Evolutionary conservation across 352 stramenopile species (phyloP).

Genomic region (Pythium utonaiense): DNA sequence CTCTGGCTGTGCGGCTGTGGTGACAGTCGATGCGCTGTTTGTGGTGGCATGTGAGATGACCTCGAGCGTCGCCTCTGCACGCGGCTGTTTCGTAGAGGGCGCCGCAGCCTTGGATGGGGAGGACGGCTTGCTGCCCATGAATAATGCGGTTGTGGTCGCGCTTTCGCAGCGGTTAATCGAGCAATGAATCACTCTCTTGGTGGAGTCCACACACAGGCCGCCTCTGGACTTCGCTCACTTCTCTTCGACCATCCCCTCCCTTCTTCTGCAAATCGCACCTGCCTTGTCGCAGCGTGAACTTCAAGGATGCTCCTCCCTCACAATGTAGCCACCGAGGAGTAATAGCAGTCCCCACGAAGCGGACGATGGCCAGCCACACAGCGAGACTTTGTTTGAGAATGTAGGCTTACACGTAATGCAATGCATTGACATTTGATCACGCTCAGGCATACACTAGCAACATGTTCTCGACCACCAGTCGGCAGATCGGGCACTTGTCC

Average conservation of each 20-base stretch:
- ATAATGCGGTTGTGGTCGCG: no score
- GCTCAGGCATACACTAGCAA: slow-evolving; percentile 76
- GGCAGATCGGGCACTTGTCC: slow-evolving; percentile 80
- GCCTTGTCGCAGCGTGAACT: not conserved
- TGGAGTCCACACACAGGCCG: no score
- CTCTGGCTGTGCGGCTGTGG: not conserved
- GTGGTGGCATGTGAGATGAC: slow-evolving; percentile 2
- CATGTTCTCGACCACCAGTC: slow-evolving; percentile 78
- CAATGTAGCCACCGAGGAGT: no score
- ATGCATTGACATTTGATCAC: not conserved
- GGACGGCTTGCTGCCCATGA: not conserved
- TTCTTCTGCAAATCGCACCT: not conserved
- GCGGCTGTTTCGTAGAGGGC: not conserved
- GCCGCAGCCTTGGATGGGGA: slow-evolving; percentile 2
- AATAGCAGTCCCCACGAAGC: no score
- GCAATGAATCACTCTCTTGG: no score
- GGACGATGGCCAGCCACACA: not conserved
- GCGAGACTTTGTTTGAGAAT: no score
- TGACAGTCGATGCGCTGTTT: not conserved
- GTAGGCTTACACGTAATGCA: no score
- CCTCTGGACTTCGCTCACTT: no score
- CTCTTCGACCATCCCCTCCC: not conserved
- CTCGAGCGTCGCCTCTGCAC: slow-evolving; percentile 5
- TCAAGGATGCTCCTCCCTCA: slow-evolving; percentile 14
- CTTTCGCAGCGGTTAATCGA: no score